phyloP scores from a whole-genome alignment of 2,329 filamentous ascomycete genomes.

The Polychaeton citri region DNA sequence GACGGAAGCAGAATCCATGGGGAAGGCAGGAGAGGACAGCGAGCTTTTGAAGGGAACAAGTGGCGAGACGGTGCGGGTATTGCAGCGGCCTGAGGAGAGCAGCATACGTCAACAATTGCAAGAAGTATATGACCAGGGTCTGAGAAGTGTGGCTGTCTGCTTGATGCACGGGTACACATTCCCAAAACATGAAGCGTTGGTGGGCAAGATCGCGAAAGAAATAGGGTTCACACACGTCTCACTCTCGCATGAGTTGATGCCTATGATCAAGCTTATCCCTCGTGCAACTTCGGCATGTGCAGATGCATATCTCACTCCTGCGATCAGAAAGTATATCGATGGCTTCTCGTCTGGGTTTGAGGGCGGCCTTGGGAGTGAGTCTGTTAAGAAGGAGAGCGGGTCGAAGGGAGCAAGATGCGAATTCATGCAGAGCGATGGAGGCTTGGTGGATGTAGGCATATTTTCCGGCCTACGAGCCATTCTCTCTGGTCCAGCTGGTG shows the following conservation, averaged over 20 bases:
- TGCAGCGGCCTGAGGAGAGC: slow-evolving; percentile 47
- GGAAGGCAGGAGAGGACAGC: slow-evolving; percentile 30
- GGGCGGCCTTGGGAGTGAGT: slow-evolving; percentile 64
- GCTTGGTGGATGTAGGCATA: slow-evolving; percentile 56
- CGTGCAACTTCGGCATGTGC: slow-evolving; percentile 65
- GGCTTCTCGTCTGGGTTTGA: slow-evolving; percentile 71
- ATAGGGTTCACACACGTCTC: slow-evolving; percentile 77
- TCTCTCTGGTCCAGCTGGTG: slow-evolving; percentile 79
- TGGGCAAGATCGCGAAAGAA: slow-evolving; percentile 63
- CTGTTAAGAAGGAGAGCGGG: slow-evolving; percentile 53
- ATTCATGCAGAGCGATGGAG: slow-evolving; percentile 86
- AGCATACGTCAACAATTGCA: slow-evolving; percentile 49
- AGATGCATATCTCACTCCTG: slow-evolving; percentile 67
- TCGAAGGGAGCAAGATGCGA: slow-evolving; percentile 68
- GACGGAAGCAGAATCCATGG: slow-evolving; percentile 41
- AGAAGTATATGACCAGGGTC: slow-evolving; percentile 53
- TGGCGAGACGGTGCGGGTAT: slow-evolving; percentile 59
- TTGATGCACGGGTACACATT: slow-evolving; percentile 90
- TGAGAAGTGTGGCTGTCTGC: slow-evolving; percentile 75
- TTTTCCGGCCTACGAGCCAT: slow-evolving; percentile 81
- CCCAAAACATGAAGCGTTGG: slow-evolving; percentile 66
- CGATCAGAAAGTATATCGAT: slow-evolving; percentile 62
- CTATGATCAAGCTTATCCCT: slow-evolving; percentile 73
- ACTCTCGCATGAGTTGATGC: slow-evolving; percentile 68
- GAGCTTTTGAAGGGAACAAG: slow-evolving; percentile 58